Evolutionary conservation across 2,329 filamentous ascomycete species (phyloP), one percentile per base, ranked within the genome.

Genomic region (Claviceps africana): DNA sequence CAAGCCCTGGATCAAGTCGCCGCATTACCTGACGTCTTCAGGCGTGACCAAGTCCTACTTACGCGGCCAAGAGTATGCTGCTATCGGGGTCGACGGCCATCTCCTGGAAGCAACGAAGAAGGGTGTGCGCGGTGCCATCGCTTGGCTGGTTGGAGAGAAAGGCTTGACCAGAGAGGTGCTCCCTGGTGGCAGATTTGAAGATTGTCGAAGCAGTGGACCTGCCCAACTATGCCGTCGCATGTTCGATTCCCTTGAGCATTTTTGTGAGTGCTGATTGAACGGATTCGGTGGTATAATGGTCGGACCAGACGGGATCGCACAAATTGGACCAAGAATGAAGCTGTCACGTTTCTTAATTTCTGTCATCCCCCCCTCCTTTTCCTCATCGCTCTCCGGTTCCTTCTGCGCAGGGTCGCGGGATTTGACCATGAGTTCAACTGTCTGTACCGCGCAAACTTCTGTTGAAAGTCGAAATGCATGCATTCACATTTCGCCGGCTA

Each of bases 151-250:
- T 11, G 66, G 61, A 3, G 72, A 71, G 35, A 75, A 73, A 60
- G 70, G 69, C 0, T 57, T 78, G 37, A 67, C 60, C 13, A 64
- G 70, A 45, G 64, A 64, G 7, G 21, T 67, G 69, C 28, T 76
- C 72, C 53, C 70, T 78, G 13, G 72, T 71, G 0, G 73, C 68
- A 0, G 70, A 75, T 57, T 57, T 79, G 56, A 73, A 72, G 56
- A 73, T 77, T 59, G 69, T 67, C 4, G 74, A 78, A 60, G 70
- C 71, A 2, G 74, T 78, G 22, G 75, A 77, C 55, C 73, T 78
- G 70, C 74, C 75, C 10, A 72, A 78, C 56, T 77, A 70, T 62
- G 72, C 69, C 2, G 70, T 78, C 35, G 68, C 73, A 9, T 75
- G 73, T 61, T 70, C 66, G 48, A 59, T 78, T 31, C 73, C 74